A percentile compares a stretch with the other conserved stretches of the same genome.
phyloP scores from a whole-genome alignment of 352 stramenopile species.

The Phytophthora pluvialis region DNA sequence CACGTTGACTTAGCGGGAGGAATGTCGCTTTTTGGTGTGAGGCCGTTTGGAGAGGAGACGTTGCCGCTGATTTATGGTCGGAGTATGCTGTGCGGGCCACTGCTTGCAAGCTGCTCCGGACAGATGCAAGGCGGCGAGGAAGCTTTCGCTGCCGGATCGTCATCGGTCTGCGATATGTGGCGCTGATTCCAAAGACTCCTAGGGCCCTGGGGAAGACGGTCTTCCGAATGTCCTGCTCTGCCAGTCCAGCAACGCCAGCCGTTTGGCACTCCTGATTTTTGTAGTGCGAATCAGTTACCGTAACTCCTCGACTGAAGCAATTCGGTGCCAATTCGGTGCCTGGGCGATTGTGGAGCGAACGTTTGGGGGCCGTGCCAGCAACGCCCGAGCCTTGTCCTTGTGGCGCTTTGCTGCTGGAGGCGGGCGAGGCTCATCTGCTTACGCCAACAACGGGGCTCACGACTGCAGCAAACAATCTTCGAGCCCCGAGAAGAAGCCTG shows the following conservation, averaged over 20 bases:
- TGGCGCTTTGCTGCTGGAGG: neutral
- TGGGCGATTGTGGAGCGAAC: conserved; percentile 18
- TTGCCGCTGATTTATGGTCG: conserved; percentile 43
- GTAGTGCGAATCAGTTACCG: conserved; percentile 32
- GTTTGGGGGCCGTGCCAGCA: conserved; percentile 11
- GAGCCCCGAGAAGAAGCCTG: conserved; percentile 16
- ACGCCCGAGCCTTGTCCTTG: conserved; percentile 15
- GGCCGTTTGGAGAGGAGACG: conserved; percentile 32
- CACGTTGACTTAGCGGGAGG: conserved; percentile 22
- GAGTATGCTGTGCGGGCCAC: conserved; percentile 17
- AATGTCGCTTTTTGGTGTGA: conserved; percentile 27
- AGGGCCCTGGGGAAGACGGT: neutral
- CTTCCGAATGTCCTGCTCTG: neutral
- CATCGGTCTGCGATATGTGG: conserved; percentile 14
- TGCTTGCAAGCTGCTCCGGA: conserved; percentile 17
- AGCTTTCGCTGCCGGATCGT: conserved; percentile 21
- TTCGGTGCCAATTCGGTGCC: conserved; percentile 21
- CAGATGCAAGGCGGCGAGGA: conserved; percentile 11
- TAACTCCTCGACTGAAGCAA: conserved; percentile 26
- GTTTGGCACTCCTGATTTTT: conserved; percentile 34
- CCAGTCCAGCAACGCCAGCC: conserved; percentile 1
- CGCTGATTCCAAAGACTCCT: conserved; percentile 10
- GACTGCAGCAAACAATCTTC: conserved; percentile 18
- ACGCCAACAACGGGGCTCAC: conserved; percentile 14
- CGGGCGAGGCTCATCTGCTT: neutral